Conservation (phyloP, 2,329 filamentous ascomycete genomes). For the Venturia asperata region DNA sequence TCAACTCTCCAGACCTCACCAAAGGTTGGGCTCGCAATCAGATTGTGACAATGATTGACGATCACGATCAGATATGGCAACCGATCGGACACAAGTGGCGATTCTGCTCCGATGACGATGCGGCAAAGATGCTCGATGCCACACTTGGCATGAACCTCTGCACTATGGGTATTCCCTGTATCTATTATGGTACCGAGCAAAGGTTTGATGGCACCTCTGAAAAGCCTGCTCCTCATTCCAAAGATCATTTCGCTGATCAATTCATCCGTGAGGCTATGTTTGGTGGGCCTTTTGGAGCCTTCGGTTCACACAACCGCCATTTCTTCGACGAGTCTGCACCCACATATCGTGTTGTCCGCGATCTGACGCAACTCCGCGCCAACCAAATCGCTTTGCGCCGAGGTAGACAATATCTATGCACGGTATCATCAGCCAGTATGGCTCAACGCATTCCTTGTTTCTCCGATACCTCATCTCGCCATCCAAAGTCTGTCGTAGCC, state of each 20-base stretch:
- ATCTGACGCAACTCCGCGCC: slow-evolving; percentile 1
- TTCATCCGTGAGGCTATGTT: slow-evolving; percentile 27
- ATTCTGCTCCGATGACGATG: slow-evolving; percentile 23
- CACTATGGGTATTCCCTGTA: slow-evolving; percentile 26
- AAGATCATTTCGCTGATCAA: slow-evolving; percentile 21
- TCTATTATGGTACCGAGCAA: slow-evolving; percentile 28
- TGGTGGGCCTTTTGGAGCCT: slow-evolving; percentile 25
- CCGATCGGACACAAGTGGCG: slow-evolving; percentile 22
- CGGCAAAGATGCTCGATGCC: slow-evolving; percentile 20
- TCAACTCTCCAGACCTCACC: slow-evolving; percentile 22
- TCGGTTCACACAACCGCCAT: slow-evolving; percentile 23
- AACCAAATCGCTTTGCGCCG: not conserved
- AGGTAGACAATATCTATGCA: slow-evolving; percentile 10
- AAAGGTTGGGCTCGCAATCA: slow-evolving; percentile 25
- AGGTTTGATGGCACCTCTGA: slow-evolving; percentile 23
- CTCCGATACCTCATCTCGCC: slow-evolving; percentile 11
- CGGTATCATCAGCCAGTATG: slow-evolving; percentile 6
- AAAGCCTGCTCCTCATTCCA: not conserved
- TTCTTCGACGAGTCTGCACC: slow-evolving; percentile 23
- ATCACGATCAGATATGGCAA: slow-evolving; percentile 22
- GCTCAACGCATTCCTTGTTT: slow-evolving; percentile 20
- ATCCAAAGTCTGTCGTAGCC: slow-evolving; percentile 22
- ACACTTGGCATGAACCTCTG: slow-evolving; percentile 24
- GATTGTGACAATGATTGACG: slow-evolving; percentile 25
- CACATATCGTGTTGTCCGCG: slow-evolving; percentile 9